Conservation (phyloP, 768 basidiomycete genomes). For the Lepiota brunneoincarnata region DNA sequence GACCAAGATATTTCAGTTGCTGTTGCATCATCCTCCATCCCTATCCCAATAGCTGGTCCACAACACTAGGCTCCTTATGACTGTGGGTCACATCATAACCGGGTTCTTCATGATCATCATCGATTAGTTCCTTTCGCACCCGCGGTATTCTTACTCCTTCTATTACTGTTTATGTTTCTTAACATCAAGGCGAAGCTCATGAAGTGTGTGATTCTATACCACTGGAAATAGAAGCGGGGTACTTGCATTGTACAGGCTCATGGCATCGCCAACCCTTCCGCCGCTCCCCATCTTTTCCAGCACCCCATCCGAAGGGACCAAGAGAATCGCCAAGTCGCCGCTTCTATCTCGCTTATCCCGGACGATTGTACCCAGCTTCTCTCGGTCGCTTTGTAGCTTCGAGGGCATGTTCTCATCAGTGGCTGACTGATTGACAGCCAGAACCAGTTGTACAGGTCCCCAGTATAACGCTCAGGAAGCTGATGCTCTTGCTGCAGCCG, state of each 20-base stretch:
- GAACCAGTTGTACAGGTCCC: too few species aligned
- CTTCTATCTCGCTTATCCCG: too few species aligned
- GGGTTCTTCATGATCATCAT: not conserved
- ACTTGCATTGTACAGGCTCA: not conserved
- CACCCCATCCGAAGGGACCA: too few species aligned
- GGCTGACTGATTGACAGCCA: too few species aligned
- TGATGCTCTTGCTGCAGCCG: too few species aligned
- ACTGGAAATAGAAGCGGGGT: not conserved
- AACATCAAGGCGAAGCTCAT: slow-evolving; percentile 1
- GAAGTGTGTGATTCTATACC: not conserved
- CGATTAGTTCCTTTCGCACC: slow-evolving; percentile 2
- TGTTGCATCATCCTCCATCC: not conserved
- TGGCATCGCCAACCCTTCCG: not conserved
- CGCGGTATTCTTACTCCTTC: not conserved
- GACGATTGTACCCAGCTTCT: too few species aligned
- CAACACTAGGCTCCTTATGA: not conserved
- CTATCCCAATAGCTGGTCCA: not conserved
- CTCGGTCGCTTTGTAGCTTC: too few species aligned
- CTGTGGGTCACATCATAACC: slow-evolving; percentile 7
- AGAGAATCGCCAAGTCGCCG: too few species aligned
- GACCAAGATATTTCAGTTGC: not conserved
- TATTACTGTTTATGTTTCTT: not conserved
- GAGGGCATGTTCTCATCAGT: too few species aligned
- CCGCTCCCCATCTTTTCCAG: too few species aligned
- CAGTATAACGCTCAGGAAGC: too few species aligned